Conservation (phyloP, 805 yeast species). For the Lachancea waltii region DNA sequence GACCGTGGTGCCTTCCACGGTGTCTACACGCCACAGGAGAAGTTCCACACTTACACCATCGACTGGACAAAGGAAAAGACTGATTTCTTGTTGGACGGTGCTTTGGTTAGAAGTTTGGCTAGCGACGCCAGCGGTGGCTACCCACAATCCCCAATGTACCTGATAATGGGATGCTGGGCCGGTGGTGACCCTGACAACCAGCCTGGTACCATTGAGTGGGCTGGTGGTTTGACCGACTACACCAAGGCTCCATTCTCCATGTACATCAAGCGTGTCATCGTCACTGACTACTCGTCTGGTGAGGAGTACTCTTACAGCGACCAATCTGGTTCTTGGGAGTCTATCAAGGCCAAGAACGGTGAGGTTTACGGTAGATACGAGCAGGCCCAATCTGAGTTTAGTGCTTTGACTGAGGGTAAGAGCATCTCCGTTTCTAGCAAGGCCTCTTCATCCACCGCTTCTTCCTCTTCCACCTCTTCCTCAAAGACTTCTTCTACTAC, state of each 20-base stretch:
- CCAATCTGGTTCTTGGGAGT: conserved; percentile 50
- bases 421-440: conserved; percentile 13
- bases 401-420: conserved; percentile 23
- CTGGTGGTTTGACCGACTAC: conserved; percentile 69
- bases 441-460: conserved; percentile 6
- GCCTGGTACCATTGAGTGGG: conserved; percentile 73
- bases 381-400: conserved; percentile 41
- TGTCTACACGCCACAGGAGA: conserved; percentile 46
- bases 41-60: conserved; percentile 70
- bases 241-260: conserved; percentile 61
- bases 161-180: conserved; percentile 70
- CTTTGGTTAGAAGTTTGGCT: conserved; percentile 53
- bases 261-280: conserved; percentile 51
- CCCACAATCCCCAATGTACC: conserved; percentile 87
- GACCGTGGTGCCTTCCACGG: conserved; percentile 72
- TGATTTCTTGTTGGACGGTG: conserved; percentile 71
- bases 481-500: conserved; percentile 10
- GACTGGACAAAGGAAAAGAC: conserved; percentile 71
- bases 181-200: conserved; percentile 68
- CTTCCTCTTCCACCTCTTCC: conserved; percentile 10
- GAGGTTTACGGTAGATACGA: conserved; percentile 51
- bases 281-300: conserved; percentile 69
- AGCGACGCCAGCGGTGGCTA: conserved; percentile 57
- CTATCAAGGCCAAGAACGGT: conserved; percentile 54
- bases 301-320: conserved; percentile 49